Evolutionary conservation across 345 rosid species (phyloP), one percentile per base, ranked within the genome.

Genomic region (Citrus unshiu): DNA sequence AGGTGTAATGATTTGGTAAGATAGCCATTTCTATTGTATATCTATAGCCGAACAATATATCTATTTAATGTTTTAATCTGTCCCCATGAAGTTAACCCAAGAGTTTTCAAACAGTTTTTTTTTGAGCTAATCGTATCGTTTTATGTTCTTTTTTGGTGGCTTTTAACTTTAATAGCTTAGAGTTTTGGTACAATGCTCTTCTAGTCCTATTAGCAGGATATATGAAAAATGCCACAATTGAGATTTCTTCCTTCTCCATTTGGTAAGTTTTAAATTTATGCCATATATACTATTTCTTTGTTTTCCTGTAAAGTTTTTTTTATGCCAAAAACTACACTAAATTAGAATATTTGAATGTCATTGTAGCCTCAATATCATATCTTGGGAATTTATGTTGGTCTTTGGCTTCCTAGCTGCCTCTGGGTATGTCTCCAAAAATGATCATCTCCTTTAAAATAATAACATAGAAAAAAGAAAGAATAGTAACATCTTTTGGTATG

Each of bases 1-100:
- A 0, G 93, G 92, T 43, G 30, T 87, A 25, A 91, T 90, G 97
- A 64, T 91, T 24, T 91, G 92, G 93, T 89, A 78, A 84, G 72
- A 68, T 14, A 49, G 18, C 7, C 2, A 39, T 10, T 22, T 19
- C 56, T 39, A 27, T 62, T 25, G 1, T 69, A 18, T 46, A 60
- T 35, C 35, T 64, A 35, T 43, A 43, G 3, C 51, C 51, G 1
- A 43, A 43, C 16, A 43, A 12, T 43, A 43, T 0, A 43, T 46
- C 2, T 13, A 12, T 46, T 46, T 46, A 46, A 3, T 0, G 18
- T 12, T 46, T 46, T 46, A 46, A 46, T 46, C 4, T 12, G 18
- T 46, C 51, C 4, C 49, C 49, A 40, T 46, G 1, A 46, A 46
- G 0, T 13, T 46, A 4, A 5, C 4, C 4, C 4, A 46, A 13